Evolutionary conservation across 2,329 filamentous ascomycete species (phyloP).

Genomic region (Calonectria ilicicola): DNA sequence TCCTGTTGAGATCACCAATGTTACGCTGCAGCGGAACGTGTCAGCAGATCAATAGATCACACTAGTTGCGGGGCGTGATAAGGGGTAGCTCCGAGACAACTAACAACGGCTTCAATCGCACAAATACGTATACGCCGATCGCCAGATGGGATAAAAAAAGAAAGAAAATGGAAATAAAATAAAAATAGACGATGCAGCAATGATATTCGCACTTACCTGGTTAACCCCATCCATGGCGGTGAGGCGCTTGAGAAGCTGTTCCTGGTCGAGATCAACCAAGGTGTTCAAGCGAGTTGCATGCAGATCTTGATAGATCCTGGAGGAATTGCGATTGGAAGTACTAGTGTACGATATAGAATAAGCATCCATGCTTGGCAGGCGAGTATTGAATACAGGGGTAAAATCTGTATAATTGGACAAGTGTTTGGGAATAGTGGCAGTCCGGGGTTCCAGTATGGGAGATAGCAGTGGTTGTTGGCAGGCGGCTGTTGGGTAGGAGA

Average conservation of each 20-base stretch:
- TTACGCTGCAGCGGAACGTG: conserved; percentile 38
- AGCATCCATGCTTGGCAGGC: conserved; percentile 58
- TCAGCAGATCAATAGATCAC: conserved; percentile 38
- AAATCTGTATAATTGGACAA: conserved; percentile 6
- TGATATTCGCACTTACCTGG: conserved; percentile 48
- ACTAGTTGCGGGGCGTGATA: conserved; percentile 25
- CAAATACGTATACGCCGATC: not conserved
- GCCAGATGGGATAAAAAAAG: not conserved
- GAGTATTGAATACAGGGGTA: not conserved
- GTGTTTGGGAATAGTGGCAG: conserved; percentile 12
- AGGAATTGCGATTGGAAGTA: conserved; percentile 55
- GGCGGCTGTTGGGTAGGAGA: conserved; percentile 18
- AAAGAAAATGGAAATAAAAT: not conserved
- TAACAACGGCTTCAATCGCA: not conserved
- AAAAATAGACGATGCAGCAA: not conserved
- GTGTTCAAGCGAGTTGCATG: conserved; percentile 54
- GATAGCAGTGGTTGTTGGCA: conserved; percentile 1
- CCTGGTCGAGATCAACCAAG: conserved; percentile 47
- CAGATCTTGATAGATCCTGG: conserved; percentile 64
- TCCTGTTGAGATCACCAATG: conserved; percentile 33
- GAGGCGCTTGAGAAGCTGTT: conserved; percentile 45
- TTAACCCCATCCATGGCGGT: conserved; percentile 47
- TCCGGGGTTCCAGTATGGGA: conserved; percentile 36
- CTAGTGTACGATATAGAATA: conserved; percentile 63
- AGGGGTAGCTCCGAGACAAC: conserved; percentile 4